Percentiles rank a stretch among this genome's conserved stretches.
phyloP scores from a whole-genome alignment of 164 flowering plant genomes.

The Chimonanthus praecox region DNA sequence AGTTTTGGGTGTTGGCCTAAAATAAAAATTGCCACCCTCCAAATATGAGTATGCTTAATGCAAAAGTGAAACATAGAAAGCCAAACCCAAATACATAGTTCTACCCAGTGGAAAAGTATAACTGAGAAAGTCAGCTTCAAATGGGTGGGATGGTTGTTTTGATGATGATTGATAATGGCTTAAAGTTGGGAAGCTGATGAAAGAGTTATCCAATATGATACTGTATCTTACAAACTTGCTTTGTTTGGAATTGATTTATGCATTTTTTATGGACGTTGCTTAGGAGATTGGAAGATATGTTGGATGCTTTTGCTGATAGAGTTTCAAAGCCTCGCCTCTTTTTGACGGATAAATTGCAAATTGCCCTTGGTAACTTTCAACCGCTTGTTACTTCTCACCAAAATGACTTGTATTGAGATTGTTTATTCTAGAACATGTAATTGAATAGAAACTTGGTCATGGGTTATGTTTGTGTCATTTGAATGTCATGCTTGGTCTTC shows the following conservation, averaged over 20 bases:
- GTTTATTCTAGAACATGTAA: neutral
- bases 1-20: neutral
- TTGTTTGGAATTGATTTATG: neutral
- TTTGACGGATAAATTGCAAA: constrained; percentile 90
- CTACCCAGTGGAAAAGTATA: too few relatives aligned
- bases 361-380: constrained; percentile 71
- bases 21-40: neutral
- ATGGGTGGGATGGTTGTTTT: too few relatives aligned
- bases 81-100: too few relatives aligned
- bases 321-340: constrained; percentile 81
- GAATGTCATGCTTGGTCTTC: neutral
- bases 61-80: too few relatives aligned
- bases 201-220: neutral
- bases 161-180: too few relatives aligned
- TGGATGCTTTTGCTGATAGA: constrained; percentile 88
- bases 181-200: neutral
- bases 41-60: too few relatives aligned
- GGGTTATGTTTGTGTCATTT: neutral
- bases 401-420: neutral
- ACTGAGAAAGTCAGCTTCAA: too few relatives aligned
- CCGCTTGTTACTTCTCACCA: neutral
- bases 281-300: constrained; percentile 81
- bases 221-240: neutral
- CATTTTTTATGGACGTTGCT: neutral
- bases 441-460: neutral